Percentiles rank a stretch among this genome's conserved stretches.
These are phyloP conservation scores for Tolypocladium album DNA, from an alignment of 2,329 filamentous ascomycete species.

Conservation along the genomic window DNA sequence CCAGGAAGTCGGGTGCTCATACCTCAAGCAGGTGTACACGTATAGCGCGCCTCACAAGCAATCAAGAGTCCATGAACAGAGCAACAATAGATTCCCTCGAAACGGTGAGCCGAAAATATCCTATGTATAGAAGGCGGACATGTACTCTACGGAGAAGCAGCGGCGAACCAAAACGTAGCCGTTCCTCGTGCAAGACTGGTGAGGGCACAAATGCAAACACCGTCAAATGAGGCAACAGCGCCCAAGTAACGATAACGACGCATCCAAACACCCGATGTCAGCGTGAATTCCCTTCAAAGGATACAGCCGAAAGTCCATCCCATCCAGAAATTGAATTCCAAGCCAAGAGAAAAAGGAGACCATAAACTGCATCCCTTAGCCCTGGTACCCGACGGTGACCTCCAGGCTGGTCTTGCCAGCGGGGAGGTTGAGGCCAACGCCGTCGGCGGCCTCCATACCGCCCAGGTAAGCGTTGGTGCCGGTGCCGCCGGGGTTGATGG, in stretches of 20 bases:
- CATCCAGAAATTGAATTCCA: neutral
- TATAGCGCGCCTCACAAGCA: neutral
- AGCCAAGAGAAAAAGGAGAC: neutral
- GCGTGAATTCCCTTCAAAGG: neutral
- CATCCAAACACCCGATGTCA: slow-evolving; percentile 7
- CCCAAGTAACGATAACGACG: slow-evolving; percentile 1
- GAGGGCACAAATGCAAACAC: neutral
- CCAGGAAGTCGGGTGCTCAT: neutral
- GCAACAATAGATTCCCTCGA: neutral
- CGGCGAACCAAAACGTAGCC: neutral
- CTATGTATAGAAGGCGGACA: neutral
- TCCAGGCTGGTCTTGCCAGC: slow-evolving; percentile 15
- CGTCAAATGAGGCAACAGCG: neutral
- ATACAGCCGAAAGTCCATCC: neutral
- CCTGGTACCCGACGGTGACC: slow-evolving; percentile 20
- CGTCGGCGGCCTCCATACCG: slow-evolving; percentile 25
- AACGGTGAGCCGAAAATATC: neutral
- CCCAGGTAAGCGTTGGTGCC: slow-evolving; percentile 27
- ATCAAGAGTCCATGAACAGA: neutral
- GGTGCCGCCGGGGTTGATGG: slow-evolving; percentile 22
- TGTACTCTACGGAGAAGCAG: neutral
- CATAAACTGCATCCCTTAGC: neutral
- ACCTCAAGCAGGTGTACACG: neutral
- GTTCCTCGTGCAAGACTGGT: neutral
- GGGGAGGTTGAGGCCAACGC: slow-evolving; percentile 28